These are phyloP conservation scores for Albatrellus ellisii DNA, from an alignment of 768 basidiomycete genomes.

Conservation along the genomic window DNA sequence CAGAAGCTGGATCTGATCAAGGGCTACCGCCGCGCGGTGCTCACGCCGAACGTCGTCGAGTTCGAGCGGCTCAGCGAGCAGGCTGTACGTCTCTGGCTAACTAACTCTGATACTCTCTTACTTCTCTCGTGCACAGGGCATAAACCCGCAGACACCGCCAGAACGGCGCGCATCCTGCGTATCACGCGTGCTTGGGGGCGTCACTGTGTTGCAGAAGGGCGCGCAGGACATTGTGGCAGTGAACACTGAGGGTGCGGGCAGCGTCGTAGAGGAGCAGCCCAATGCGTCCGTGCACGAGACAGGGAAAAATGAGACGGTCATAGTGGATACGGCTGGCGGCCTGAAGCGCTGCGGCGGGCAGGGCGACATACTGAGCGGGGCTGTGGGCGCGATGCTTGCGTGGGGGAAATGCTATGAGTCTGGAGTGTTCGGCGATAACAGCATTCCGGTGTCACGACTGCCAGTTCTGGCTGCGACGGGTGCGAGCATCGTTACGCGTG, in stretches of 20 bases:
- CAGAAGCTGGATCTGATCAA: slow-evolving; percentile 59
- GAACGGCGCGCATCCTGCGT: slow-evolving; percentile 54
- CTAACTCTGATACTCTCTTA: background rate
- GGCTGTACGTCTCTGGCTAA: slow-evolving; percentile 30
- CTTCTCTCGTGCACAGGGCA: slow-evolving; percentile 19
- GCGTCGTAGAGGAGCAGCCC: too few relatives aligned
- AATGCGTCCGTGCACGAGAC: slow-evolving; percentile 28
- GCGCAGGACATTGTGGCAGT: slow-evolving; percentile 68
- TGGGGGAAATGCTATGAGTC: slow-evolving; percentile 93
- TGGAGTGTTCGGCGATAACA: slow-evolving; percentile 56
- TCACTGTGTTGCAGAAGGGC: slow-evolving; percentile 88
- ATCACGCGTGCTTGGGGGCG: slow-evolving; percentile 68
- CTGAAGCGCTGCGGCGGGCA: slow-evolving; percentile 92
- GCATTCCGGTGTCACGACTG: slow-evolving; percentile 47
- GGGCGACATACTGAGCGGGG: slow-evolving; percentile 86
- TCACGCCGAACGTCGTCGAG: slow-evolving; percentile 93
- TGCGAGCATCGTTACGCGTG: slow-evolving; percentile 81
- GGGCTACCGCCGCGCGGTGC: slow-evolving; percentile 77
- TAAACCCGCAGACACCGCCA: slow-evolving; percentile 38
- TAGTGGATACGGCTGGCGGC: slow-evolving; percentile 68
- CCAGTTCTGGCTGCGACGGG: slow-evolving; percentile 79
- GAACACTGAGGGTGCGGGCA: slow-evolving; percentile 45
- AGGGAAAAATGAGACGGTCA: slow-evolving; percentile 32
- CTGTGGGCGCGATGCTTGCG: slow-evolving; percentile 79
- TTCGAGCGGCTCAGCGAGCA: slow-evolving; percentile 75